Evolutionary conservation across 192 early-diverging fungal species (phyloP).

Genomic region (Paraglomus occultum): DNA sequence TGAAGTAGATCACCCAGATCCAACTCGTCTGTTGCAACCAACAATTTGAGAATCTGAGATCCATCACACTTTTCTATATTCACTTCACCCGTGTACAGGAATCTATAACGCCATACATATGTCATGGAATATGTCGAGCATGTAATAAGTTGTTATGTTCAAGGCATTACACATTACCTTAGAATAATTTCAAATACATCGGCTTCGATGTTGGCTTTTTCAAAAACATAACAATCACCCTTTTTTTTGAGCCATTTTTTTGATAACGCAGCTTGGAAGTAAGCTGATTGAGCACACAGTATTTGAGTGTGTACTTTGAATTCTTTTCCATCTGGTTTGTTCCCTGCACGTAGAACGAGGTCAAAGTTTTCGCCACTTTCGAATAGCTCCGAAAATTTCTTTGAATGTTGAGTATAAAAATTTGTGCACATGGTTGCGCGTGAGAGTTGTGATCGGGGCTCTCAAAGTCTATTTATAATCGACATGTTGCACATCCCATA

Average conservation of each 20-base stretch:
- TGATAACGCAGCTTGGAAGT: background rate
- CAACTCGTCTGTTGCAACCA: conserved; percentile 28
- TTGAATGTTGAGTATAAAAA: too few relatives aligned
- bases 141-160: background rate
- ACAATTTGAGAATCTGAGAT: too few relatives aligned
- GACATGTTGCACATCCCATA: too few relatives aligned
- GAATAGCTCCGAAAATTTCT: too few relatives aligned
- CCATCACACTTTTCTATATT: too few relatives aligned
- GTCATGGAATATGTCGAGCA: too few relatives aligned
- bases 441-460: too few relatives aligned
- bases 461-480: too few relatives aligned
- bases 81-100: conserved; percentile 14
- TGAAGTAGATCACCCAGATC: conserved; percentile 7
- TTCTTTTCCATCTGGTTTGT: background rate
- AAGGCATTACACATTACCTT: background rate
- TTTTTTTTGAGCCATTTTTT: conserved; percentile 1
- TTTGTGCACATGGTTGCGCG: too few relatives aligned
- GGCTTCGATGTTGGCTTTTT: background rate
- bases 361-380: background rate
- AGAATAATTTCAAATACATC: background rate
- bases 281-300: background rate
- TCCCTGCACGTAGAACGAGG: background rate
- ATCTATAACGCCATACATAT: too few relatives aligned
- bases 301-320: conserved; percentile 6
- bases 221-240: background rate